Evolutionary conservation across 2,329 filamentous ascomycete species (phyloP).

Genomic region (Fulvia fulva): DNA sequence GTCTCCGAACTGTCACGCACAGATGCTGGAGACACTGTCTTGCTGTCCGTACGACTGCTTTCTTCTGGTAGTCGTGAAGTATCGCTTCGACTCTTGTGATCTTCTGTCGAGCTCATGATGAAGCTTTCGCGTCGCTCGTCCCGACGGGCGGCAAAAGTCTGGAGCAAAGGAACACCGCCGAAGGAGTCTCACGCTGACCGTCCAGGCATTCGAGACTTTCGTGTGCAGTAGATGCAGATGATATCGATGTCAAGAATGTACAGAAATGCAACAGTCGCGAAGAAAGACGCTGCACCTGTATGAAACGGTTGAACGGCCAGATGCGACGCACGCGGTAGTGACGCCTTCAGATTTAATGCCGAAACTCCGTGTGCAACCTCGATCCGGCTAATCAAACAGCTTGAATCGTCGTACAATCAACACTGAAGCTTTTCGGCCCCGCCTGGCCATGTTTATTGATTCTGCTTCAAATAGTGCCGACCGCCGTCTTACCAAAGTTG

Average conservation of each 20-base stretch:
- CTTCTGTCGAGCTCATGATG: not conserved
- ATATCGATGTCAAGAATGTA: not conserved
- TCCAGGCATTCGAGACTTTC: not conserved
- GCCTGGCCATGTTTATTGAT: not conserved
- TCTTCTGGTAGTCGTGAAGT: not conserved
- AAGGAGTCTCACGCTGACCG: not conserved
- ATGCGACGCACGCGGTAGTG: not conserved
- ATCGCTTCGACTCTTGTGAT: not conserved
- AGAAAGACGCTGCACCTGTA: not conserved
- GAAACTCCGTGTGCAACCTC: not conserved
- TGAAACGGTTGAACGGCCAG: slow-evolving; percentile 1
- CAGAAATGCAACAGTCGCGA: not conserved
- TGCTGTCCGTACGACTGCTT: not conserved
- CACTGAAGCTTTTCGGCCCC: not conserved
- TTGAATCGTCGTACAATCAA: not conserved
- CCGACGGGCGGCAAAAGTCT: not conserved
- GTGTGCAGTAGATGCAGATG: not conserved
- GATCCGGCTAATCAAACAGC: not conserved
- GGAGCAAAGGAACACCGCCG: not conserved
- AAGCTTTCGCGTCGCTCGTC: not conserved
- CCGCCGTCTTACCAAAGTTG: not conserved
- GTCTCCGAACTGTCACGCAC: not conserved
- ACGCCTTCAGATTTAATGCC: not conserved
- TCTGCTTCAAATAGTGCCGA: not conserved
- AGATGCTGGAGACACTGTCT: not conserved